Percentiles rank a stretch among this genome's conserved stretches.
Evolutionary conservation across 495 filamentous ascomycete genomes (phyloP).

Genomic region (Podospora fimiseda): DNA sequence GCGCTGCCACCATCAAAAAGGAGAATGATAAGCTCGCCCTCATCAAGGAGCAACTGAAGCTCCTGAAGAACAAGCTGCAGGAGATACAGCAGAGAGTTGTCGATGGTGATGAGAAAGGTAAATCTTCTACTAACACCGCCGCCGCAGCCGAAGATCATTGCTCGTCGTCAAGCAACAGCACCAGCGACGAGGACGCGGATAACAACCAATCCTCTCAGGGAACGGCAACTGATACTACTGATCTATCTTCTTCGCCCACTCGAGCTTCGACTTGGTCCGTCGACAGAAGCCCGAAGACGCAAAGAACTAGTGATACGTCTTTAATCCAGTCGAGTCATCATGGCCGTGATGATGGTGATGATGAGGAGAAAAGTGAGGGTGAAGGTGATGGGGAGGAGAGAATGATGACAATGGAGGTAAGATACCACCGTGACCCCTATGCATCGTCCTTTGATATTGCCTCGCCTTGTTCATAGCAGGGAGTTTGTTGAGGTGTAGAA

Average conservation of each 20-base stretch:
- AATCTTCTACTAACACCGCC: neutral
- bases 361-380: neutral
- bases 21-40: neutral
- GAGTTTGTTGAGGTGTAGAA: no score
- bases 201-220: no score
- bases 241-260: no score
- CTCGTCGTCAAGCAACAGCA: no score
- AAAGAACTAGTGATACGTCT: neutral
- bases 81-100: slow-evolving; percentile 3
- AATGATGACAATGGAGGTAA: slow-evolving; percentile 11
- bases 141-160: neutral
- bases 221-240: no score
- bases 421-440: slow-evolving; percentile 3
- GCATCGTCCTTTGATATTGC: neutral
- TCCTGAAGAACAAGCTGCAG: slow-evolving; percentile 2
- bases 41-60: slow-evolving; percentile 8
- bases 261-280: no score
- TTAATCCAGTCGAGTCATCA: neutral
- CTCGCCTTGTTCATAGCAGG: neutral
- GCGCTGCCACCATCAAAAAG: neutral
- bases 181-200: no score
- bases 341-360: neutral
- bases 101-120: neutral
- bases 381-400: slow-evolving; percentile 1
- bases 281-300: no score